Evolutionary conservation across 495 filamentous ascomycete genomes (phyloP), one percentile per base, ranked within the genome.

Genomic region (Aspergillus wentii): DNA sequence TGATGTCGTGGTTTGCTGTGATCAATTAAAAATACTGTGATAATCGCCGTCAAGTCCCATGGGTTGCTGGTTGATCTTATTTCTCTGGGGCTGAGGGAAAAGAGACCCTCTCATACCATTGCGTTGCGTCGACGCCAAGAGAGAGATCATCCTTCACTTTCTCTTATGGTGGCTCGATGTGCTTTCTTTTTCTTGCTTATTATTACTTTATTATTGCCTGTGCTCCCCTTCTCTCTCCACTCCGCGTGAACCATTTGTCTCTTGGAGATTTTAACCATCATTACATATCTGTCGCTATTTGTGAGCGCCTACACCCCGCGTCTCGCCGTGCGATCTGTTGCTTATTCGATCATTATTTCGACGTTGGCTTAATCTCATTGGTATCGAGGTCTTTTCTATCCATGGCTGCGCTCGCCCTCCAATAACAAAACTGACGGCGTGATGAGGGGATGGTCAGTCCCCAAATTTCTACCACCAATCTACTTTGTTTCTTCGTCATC

Each of bases 361-460:
- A 10, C 4, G 10, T 28, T 28, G 25, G 9, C 13, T 28, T 28
- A 28, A 36, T 19, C 17, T 36, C 15, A 31, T 10, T 14, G 14
- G 35, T 13, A 38, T 48, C 35, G 42, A 46, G 41, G 35, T 20
- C 19, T 38, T 37, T 38, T 31, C 38, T 48, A 32, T 49, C 41
- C 42, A 56, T 49, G 48, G 52, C 48, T 48, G 17, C 38, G 10
- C 41, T 37, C 29, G 14, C 19, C 32, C 30, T 33, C 42, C 36
- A 33, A 48, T 40, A 41, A 45, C 41, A 20, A 31, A 44, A 30
- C 20, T 31, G 38, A 44, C 46, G 58, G 48, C 62, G 62, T 68
- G 42, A 68, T 66, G 64, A 68, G 64, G 62, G 64, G 64, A 62
- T 68, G 64, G 64, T 68, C 17, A 59, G 62, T 63, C n/a, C 33